Evolutionary conservation across 768 basidiomycete genomes (phyloP).

Genomic region (Kwoniella sp.): DNA sequence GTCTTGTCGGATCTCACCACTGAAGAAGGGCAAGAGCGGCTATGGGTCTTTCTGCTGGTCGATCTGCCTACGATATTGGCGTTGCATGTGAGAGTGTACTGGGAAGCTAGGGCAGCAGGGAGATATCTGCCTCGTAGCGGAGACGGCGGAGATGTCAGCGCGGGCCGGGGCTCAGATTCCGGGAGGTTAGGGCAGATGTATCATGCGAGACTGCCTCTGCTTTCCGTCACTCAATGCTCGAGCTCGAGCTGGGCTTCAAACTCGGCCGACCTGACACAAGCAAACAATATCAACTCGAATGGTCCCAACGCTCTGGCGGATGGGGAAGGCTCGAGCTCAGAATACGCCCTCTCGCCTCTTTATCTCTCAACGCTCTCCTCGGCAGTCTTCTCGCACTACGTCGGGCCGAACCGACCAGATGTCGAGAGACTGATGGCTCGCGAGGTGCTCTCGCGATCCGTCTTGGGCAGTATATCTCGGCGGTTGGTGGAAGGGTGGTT

Average conservation of each 20-base stretch:
- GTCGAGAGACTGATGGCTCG: conserved; percentile 76
- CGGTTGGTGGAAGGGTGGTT: conserved; percentile 88
- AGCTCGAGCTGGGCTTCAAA: no score
- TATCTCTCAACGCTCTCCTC: conserved; percentile 62
- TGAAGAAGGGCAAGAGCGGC: conserved; percentile 22
- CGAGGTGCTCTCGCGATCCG: conserved; percentile 77
- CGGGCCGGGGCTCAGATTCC: background rate
- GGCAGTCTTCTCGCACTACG: conserved; percentile 69
- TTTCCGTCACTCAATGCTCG: conserved; percentile 16
- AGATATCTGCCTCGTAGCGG: background rate
- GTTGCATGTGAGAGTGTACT: conserved; percentile 36
- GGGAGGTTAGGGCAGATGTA: conserved; percentile 17
- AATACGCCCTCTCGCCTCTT: conserved; percentile 33
- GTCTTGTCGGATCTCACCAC: conserved; percentile 26
- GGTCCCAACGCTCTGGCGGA: background rate
- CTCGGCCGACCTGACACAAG: no score
- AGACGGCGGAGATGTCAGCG: background rate
- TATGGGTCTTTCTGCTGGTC: conserved; percentile 35
- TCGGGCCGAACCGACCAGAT: conserved; percentile 75
- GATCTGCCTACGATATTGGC: conserved; percentile 39
- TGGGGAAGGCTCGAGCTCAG: conserved; percentile 4
- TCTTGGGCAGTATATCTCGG: conserved; percentile 64
- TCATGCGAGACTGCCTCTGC: conserved; percentile 38
- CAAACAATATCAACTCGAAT: background rate
- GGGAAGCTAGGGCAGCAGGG: conserved; percentile 21